phyloP scores from a whole-genome alignment of 2,329 filamentous ascomycete species.

The Cytospora mali region DNA sequence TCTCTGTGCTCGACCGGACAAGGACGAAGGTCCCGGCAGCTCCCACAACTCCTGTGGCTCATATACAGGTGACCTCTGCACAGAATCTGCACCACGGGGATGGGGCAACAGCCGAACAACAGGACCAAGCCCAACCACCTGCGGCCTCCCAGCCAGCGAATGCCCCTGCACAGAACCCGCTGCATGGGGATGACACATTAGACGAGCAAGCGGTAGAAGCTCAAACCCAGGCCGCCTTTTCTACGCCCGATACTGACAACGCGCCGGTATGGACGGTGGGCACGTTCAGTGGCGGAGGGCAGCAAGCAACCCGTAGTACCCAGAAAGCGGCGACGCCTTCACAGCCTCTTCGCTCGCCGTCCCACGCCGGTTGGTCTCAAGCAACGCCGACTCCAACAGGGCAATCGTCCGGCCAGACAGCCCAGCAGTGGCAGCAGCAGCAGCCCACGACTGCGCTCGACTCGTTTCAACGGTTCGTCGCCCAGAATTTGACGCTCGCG shows the following conservation, averaged over 20 bases:
- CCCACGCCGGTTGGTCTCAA: too few species aligned
- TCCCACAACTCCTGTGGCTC: not conserved
- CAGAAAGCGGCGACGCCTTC: not conserved
- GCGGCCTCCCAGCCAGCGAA: not conserved
- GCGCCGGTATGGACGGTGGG: not conserved
- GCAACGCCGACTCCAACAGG: too few species aligned
- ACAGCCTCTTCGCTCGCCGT: too few species aligned
- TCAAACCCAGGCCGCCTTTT: not conserved
- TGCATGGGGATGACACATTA: not conserved
- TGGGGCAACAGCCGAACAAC: too few species aligned
- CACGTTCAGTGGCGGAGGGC: not conserved
- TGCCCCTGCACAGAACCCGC: not conserved
- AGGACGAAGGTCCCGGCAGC: not conserved
- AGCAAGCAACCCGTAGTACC: not conserved
- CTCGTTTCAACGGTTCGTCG: too few species aligned
- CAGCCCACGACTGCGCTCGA: too few species aligned
- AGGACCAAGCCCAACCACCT: too few species aligned
- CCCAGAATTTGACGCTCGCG: too few species aligned
- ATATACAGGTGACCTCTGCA: too few species aligned
- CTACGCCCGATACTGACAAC: not conserved
- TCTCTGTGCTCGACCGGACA: not conserved
- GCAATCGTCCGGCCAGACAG: too few species aligned
- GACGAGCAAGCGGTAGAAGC: not conserved
- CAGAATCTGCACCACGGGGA: too few species aligned
- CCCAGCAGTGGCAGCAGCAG: too few species aligned